Evolutionary conservation across 2,329 filamentous ascomycete species (phyloP).

Genomic region (Colletotrichum brevisporum): DNA sequence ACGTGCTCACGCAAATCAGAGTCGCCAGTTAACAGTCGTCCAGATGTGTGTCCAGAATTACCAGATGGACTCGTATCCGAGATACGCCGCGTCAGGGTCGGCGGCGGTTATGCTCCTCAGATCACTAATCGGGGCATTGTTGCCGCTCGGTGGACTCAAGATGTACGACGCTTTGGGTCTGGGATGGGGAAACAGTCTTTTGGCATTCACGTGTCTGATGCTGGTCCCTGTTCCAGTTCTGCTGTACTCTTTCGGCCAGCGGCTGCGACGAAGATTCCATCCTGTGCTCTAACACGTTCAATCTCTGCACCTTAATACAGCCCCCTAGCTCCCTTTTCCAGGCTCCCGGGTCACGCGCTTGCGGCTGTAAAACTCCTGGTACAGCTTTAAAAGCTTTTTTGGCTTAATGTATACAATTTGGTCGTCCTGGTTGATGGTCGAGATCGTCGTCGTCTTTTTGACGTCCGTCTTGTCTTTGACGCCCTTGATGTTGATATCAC

Average conservation of each 20-base stretch:
- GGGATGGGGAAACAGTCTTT: constrained; percentile 55
- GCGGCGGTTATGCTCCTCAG: constrained; percentile 50
- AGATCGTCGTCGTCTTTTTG: too few relatives aligned
- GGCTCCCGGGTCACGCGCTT: too few relatives aligned
- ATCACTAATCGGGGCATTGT: constrained; percentile 49
- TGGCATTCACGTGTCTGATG: constrained; percentile 51
- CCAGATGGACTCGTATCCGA: constrained; percentile 64
- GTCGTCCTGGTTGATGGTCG: too few relatives aligned
- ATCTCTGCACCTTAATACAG: neutral
- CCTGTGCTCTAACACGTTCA: neutral
- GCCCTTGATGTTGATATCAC: too few relatives aligned
- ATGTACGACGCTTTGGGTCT: constrained; percentile 51
- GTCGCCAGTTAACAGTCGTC: constrained; percentile 43
- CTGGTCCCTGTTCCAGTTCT: constrained; percentile 45
- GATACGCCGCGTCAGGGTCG: constrained; percentile 50
- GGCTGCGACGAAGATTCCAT: neutral
- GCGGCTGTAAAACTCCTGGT: too few relatives aligned
- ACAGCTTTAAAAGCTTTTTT: too few relatives aligned
- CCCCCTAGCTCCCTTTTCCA: too few relatives aligned
- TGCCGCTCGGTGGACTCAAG: constrained; percentile 50
- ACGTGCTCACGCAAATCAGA: neutral
- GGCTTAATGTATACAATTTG: too few relatives aligned
- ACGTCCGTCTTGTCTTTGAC: too few relatives aligned
- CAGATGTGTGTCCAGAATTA: constrained; percentile 66
- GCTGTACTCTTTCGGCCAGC: neutral